Evolutionary conservation across 768 basidiomycete species (phyloP).

Genomic region (Pleurotus pulmonarius): DNA sequence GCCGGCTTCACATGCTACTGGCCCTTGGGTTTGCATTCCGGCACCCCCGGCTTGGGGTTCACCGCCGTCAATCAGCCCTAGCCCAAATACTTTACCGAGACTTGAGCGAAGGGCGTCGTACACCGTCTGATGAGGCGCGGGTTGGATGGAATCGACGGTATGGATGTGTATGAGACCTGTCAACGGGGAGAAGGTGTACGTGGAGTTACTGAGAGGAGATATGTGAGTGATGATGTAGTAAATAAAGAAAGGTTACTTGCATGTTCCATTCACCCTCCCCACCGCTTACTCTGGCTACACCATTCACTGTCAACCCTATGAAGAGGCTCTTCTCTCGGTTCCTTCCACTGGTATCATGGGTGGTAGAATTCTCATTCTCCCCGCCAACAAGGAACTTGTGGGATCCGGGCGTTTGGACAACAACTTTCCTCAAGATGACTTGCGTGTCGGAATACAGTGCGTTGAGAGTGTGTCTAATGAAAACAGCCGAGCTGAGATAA

Average conservation of each 20-base stretch:
- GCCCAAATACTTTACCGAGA: conserved; percentile 36
- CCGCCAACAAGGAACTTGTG: not conserved
- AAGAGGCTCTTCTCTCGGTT: conserved; percentile 56
- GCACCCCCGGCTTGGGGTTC: conserved; percentile 11
- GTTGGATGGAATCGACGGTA: conserved; percentile 70
- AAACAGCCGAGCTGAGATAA: conserved; percentile 66
- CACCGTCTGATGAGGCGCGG: conserved; percentile 68
- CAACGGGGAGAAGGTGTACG: conserved; percentile 67
- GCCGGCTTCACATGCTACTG: too few relatives aligned
- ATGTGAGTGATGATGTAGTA: not conserved
- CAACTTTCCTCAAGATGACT: conserved; percentile 51
- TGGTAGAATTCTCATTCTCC: conserved; percentile 10
- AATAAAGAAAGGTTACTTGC: conserved; percentile 35
- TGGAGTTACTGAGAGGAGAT: conserved; percentile 48
- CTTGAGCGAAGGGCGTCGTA: conserved; percentile 55
- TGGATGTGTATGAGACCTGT: conserved; percentile 65
- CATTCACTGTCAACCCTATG: conserved; percentile 52
- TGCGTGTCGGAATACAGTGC: conserved; percentile 66
- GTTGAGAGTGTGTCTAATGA: conserved; percentile 71
- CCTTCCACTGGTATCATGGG: conserved; percentile 7
- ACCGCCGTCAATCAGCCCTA: conserved; percentile 17
- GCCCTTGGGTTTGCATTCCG: not conserved
- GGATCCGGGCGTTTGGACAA: conserved; percentile 27
- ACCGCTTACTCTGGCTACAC: conserved; percentile 62
- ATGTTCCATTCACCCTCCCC: conserved; percentile 67